Evolutionary conservation across 2,329 filamentous ascomycete species (phyloP).

Genomic region (Aspergillus tanneri): DNA sequence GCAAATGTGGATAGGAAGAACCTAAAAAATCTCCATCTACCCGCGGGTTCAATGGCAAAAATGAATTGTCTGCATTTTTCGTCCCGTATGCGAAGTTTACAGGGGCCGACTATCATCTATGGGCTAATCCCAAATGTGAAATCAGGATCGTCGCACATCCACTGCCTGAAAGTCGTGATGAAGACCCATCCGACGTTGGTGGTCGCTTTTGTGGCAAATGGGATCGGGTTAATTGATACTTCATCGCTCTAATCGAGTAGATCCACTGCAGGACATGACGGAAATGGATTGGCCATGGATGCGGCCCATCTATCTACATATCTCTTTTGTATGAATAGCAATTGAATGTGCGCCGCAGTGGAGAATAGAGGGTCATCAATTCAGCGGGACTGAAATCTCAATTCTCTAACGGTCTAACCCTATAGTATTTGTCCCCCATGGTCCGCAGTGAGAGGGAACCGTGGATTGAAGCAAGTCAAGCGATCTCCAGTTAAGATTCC

Average conservation of each 20-base stretch:
- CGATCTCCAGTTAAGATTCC: conserved; percentile 13
- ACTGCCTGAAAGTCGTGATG: not conserved
- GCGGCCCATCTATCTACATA: not conserved
- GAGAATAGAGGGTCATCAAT: not conserved
- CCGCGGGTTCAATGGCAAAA: not conserved
- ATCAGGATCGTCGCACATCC: conserved; percentile 7
- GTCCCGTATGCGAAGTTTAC: not conserved
- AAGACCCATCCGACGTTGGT: not conserved
- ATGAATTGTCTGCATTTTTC: not conserved
- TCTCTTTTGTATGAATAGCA: not conserved
- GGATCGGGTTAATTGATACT: conserved; percentile 5
- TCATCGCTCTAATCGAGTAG: not conserved
- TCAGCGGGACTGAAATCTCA: not conserved
- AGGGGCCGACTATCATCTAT: not conserved
- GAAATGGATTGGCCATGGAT: conserved; percentile 6
- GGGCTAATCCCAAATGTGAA: no score
- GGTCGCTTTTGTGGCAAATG: not conserved
- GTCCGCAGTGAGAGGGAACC: not conserved
- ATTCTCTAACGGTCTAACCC: not conserved
- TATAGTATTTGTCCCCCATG: not conserved
- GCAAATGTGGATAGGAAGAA: conserved; percentile 1
- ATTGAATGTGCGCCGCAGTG: not conserved
- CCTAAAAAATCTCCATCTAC: not conserved
- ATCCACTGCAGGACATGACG: conserved; percentile 6
- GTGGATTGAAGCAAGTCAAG: conserved; percentile 13